Evolutionary conservation across 2,329 filamentous ascomycete species (phyloP), one percentile per base, ranked within the genome.

Genomic region (Mollisia scopiformis): DNA sequence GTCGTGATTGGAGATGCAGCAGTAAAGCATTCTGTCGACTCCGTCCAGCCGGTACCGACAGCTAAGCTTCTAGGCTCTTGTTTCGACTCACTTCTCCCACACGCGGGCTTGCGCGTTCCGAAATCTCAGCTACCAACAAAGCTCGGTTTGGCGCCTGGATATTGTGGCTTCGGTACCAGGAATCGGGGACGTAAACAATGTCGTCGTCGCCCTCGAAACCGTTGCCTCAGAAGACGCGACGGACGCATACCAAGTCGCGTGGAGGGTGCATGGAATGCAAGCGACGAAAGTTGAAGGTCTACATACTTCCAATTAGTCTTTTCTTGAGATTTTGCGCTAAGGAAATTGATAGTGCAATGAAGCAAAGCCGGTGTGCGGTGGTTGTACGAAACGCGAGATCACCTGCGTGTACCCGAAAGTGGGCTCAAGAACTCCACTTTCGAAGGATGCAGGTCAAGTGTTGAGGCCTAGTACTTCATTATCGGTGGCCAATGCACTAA

Each of bases 211-310:
- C n/a, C n/a, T n/a, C n/a, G 11, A 21, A 6, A 11, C 25, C 19
- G 19, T 4, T 27, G 3, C 16, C 27, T 7, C 7, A 23, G 21
- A 59, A 55, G 43, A 62, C 55, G 11, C 57, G 60, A 35, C 37
- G 49, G 14, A 53, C 60, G 16, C 60, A 62, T 35, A 62, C 52
- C 1, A 89, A 89, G 73, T 88, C 84, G 52, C 80, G 87, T 21
- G 78, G 82, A 16, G 87, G 86, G 13, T 89, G 87, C 73, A 88
- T 82, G 72, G 87, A 88, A 72, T 89, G 87, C 76, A 89, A 89
- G 74, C 78, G 83, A 58, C 77, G 87, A 37, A 81, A 86, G 61
- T 88, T 89, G 72, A 89, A 86, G 80, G 82, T 82, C 8, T 4
- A 25, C 33, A 7, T 14, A 8, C n/a, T 28, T n/a, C n/a, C n/a